Percentiles rank a stretch among this genome's conserved stretches.
phyloP scores from a whole-genome alignment of 73 alveolate genomes.

The Paramecium pentaurelia region DNA sequence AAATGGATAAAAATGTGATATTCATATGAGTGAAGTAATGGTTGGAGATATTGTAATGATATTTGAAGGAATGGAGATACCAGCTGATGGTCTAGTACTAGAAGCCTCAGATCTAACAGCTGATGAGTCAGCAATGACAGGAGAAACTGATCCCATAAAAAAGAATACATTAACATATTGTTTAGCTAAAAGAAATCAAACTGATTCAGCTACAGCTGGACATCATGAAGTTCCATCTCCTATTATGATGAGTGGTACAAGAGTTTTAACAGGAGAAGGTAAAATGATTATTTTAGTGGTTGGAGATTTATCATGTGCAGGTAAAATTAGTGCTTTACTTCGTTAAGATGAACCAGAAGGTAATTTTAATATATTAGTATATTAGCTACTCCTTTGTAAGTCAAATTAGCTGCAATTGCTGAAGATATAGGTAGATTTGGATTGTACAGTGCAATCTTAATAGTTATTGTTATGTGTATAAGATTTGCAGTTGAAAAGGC shows the following conservation, averaged over 20 bases:
- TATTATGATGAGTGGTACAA: conserved; percentile 76
- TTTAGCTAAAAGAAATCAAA: conserved; percentile 57
- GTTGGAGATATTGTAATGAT: conserved; percentile 80
- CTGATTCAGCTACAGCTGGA: conserved; percentile 38
- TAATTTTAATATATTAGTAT: background rate
- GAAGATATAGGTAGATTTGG: conserved; percentile 90
- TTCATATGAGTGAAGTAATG: conserved; percentile 65
- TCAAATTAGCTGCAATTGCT: conserved; percentile 90
- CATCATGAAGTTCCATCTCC: conserved; percentile 78
- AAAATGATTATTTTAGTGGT: conserved; percentile 57
- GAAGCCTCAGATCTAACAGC: conserved; percentile 63
- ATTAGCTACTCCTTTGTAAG: conserved; percentile 89
- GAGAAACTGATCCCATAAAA: conserved; percentile 73
- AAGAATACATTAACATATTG: conserved; percentile 63
- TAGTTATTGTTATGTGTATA: conserved; percentile 73
- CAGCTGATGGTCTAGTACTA: conserved; percentile 78
- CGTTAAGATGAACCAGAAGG: conserved; percentile 57
- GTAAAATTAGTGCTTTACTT: conserved; percentile 48
- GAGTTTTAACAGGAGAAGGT: conserved; percentile 59
- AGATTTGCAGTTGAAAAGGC: conserved; percentile 65
- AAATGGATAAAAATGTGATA: conserved; percentile 60
- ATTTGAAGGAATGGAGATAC: conserved; percentile 79
- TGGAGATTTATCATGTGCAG: conserved; percentile 56
- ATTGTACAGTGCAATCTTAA: conserved; percentile 81
- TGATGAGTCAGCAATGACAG: conserved; percentile 89